Evolutionary conservation across 2,329 filamentous ascomycete species (phyloP).

Genomic region (Metarhizium sp.): DNA sequence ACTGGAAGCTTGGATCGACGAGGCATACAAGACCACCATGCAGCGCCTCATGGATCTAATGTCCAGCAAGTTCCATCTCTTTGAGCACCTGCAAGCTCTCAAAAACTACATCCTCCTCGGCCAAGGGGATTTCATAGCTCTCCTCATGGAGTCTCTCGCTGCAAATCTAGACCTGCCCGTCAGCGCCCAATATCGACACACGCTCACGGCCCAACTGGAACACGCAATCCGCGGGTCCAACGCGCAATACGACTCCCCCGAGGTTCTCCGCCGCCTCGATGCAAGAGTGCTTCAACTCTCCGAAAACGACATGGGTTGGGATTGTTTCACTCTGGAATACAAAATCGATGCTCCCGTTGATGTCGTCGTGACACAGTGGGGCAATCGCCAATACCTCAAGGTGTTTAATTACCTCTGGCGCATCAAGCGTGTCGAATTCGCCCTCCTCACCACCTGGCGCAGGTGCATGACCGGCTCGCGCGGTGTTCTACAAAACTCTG

Average conservation of each 20-base stretch:
- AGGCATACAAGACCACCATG: slow-evolving; percentile 98
- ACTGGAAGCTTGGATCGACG: slow-evolving; percentile 86
- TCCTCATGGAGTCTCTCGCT: slow-evolving; percentile 93
- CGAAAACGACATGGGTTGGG: slow-evolving; percentile 96
- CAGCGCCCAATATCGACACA: slow-evolving; percentile 95
- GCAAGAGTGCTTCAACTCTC: slow-evolving; percentile 97
- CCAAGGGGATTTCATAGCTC: slow-evolving; percentile 92
- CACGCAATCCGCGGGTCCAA: slow-evolving; percentile 96
- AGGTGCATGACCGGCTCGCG: slow-evolving; percentile 91
- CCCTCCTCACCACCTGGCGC: slow-evolving; percentile 81
- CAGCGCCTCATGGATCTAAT: slow-evolving; percentile 86
- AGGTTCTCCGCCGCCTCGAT: slow-evolving; percentile 84
- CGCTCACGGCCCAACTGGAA: slow-evolving; percentile 92
- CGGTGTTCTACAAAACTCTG: slow-evolving; percentile 74
- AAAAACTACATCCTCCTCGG: slow-evolving; percentile 93
- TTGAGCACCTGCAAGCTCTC: slow-evolving; percentile 81
- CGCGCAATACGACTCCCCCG: slow-evolving; percentile 86
- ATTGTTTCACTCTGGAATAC: slow-evolving; percentile 97
- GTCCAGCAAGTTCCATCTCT: slow-evolving; percentile 89
- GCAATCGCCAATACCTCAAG: slow-evolving; percentile 92
- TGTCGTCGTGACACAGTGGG: slow-evolving; percentile 93
- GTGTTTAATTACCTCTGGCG: slow-evolving; percentile 99
- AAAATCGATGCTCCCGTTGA: slow-evolving; percentile 96
- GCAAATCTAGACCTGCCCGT: slow-evolving; percentile 89
- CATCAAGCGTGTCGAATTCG: slow-evolving; percentile 95